Percentiles rank a stretch among this genome's conserved stretches.
These are phyloP conservation scores for Claviceps arundinis DNA, from an alignment of 2,329 filamentous ascomycete genomes.

Conservation along the genomic window DNA sequence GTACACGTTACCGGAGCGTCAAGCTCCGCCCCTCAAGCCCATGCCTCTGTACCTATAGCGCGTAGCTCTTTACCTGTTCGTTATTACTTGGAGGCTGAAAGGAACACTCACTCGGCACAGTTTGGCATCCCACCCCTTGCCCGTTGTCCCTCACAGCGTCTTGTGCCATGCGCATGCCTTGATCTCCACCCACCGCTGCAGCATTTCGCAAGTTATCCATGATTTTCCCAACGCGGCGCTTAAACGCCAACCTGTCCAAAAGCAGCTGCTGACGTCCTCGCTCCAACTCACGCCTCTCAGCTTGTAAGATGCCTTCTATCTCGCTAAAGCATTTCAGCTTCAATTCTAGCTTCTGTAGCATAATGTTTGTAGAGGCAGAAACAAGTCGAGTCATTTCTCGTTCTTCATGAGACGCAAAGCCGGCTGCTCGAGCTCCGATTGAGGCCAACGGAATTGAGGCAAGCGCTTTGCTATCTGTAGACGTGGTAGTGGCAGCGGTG, in stretches of 20 bases:
- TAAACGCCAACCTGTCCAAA: conserved; percentile 80
- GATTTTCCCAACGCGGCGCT: conserved; percentile 70
- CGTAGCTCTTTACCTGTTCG: conserved; percentile 43
- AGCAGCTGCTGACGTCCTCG: conserved; percentile 86
- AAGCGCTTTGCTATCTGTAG: conserved; percentile 34
- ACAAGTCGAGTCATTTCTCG: conserved; percentile 92
- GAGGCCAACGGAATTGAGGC: conserved; percentile 75
- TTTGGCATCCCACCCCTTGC: conserved; percentile 41
- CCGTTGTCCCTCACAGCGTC: conserved; percentile 31
- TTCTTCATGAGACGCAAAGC: conserved; percentile 88
- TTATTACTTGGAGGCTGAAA: conserved; percentile 43
- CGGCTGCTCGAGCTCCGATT: conserved; percentile 73
- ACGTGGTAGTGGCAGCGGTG: conserved; percentile 37
- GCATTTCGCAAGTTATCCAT: conserved; percentile 60
- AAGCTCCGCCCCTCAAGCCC: background rate
- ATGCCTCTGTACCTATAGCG: conserved; percentile 25
- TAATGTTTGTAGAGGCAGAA: conserved; percentile 81
- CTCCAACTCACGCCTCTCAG: conserved; percentile 86
- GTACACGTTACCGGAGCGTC: background rate
- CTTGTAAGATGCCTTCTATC: conserved; percentile 83
- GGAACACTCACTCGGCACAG: conserved; percentile 25
- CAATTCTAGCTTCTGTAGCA: conserved; percentile 88
- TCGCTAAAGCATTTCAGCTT: conserved; percentile 95
- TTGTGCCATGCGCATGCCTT: conserved; percentile 33
- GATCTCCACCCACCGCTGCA: conserved; percentile 33